Percentiles rank a stretch among this genome's conserved stretches.
Conservation (phyloP, 2,329 filamentous ascomycete species). For the Trichoderma aggressivum region DNA sequence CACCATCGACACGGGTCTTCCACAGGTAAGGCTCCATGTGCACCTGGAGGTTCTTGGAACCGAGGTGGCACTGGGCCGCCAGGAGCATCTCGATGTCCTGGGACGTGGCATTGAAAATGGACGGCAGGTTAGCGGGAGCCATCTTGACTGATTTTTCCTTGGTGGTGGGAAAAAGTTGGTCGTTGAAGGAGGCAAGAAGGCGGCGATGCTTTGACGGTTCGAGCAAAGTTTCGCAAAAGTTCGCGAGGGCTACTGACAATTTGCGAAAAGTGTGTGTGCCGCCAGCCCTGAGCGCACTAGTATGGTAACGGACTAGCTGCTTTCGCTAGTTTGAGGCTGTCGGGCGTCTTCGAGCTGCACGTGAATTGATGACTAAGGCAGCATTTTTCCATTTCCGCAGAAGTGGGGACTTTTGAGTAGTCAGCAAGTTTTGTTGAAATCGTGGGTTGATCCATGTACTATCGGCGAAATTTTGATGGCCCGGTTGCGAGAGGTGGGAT, state of each 20-base stretch:
- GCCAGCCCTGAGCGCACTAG: conserved; percentile 36
- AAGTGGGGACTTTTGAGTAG: background rate
- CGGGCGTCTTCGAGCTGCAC: conserved; percentile 27
- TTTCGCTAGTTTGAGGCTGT: background rate
- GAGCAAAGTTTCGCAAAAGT: conserved; percentile 38
- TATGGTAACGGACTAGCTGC: conserved; percentile 22
- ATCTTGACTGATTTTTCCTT: conserved; percentile 62
- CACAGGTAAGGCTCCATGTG: conserved; percentile 99
- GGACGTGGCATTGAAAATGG: conserved; percentile 93
- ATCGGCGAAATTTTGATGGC: conserved; percentile 35
- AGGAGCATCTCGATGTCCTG: conserved; percentile 99
- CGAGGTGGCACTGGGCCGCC: conserved; percentile 92
- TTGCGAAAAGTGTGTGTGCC: conserved; percentile 41
- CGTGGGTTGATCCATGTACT: background rate
- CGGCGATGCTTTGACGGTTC: conserved; percentile 22
- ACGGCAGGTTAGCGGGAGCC: conserved; percentile 91
- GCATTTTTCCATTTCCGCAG: background rate
- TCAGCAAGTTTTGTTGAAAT: background rate
- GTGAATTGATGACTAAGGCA: conserved; percentile 29
- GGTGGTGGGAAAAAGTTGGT: conserved; percentile 28
- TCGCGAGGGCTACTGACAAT: conserved; percentile 38
- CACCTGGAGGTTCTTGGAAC: conserved; percentile 98
- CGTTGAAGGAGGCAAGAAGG: conserved; percentile 26
- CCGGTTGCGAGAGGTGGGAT: conserved; percentile 6
- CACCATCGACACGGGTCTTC: conserved; percentile 98